Conservation (phyloP, 2,329 filamentous ascomycete species). For the Cladophialophora bantiana region DNA sequence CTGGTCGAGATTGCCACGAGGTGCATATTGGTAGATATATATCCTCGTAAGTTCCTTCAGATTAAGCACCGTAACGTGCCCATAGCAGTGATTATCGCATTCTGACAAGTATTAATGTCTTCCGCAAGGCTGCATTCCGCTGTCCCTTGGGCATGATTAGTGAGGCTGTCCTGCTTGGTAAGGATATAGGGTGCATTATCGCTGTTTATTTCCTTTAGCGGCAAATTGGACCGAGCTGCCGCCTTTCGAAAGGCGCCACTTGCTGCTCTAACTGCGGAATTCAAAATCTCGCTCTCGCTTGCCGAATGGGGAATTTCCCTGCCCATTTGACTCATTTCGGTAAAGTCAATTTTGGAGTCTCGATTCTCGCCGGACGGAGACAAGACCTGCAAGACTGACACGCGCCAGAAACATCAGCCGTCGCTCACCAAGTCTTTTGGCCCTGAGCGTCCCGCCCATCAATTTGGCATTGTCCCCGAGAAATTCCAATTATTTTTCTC, state of each 20-base stretch:
- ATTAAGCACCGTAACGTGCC: background rate
- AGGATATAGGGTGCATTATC: background rate
- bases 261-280: constrained; percentile 3
- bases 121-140: background rate
- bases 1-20: background rate
- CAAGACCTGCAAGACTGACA: background rate
- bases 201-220: background rate
- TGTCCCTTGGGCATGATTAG: background rate
- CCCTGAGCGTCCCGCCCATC: background rate
- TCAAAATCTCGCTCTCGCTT: constrained; percentile 3
- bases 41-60: background rate
- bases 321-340: background rate
- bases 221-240: background rate
- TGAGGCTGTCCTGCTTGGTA: background rate
- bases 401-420: constrained; percentile 17
- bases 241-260: background rate
- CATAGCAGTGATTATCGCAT: background rate
- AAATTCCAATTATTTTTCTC: constrained; percentile 17
- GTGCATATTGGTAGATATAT: constrained; percentile 11
- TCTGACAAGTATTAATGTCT: background rate
- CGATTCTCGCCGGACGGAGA: constrained; percentile 8
- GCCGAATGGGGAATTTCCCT: background rate
- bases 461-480: constrained; percentile 18
- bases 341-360: constrained; percentile 8
- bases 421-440: background rate